phyloP scores from a whole-genome alignment of 2,329 filamentous ascomycete species.

The Neoarthrinium moseri region DNA sequence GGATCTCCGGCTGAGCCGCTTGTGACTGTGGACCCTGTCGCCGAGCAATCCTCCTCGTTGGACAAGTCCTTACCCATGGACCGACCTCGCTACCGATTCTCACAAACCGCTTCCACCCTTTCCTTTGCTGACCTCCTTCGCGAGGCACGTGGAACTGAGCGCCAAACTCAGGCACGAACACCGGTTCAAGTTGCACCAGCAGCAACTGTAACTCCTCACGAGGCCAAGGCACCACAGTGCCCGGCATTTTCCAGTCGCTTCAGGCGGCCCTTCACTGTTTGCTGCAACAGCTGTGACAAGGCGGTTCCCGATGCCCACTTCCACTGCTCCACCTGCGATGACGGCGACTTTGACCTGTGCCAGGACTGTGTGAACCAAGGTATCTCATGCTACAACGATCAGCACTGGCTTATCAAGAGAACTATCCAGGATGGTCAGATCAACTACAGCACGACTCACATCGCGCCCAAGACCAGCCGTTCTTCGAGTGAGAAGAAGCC shows the following conservation, averaged over 20 bases:
- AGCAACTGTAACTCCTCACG: neutral
- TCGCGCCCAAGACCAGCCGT: slow-evolving; percentile 61
- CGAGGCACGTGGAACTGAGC: slow-evolving; percentile 10
- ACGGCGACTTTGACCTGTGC: slow-evolving; percentile 94
- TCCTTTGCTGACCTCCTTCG: slow-evolving; percentile 12
- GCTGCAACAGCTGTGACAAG: slow-evolving; percentile 86
- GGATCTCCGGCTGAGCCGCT: slow-evolving; percentile 12
- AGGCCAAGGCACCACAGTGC: neutral
- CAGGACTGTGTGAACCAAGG: slow-evolving; percentile 73
- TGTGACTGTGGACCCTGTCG: slow-evolving; percentile 13
- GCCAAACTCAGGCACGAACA: neutral
- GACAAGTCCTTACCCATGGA: slow-evolving; percentile 6
- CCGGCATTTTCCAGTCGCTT: slow-evolving; percentile 12
- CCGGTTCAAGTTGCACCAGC: slow-evolving; percentile 6
- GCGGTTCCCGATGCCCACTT: slow-evolving; percentile 82
- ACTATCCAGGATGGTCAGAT: slow-evolving; percentile 75
- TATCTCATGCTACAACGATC: slow-evolving; percentile 71
- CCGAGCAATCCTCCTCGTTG: slow-evolving; percentile 7
- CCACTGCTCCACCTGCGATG: slow-evolving; percentile 91
- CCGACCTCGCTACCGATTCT: slow-evolving; percentile 12
- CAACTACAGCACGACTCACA: slow-evolving; percentile 81
- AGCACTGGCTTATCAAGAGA: slow-evolving; percentile 95
- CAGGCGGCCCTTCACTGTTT: slow-evolving; percentile 69
- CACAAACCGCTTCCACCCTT: slow-evolving; percentile 10
- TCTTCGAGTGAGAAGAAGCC: slow-evolving; percentile 18